Percentiles rank a stretch among this genome's conserved stretches.
These are phyloP conservation scores for Fusarium nisikadoi DNA, from an alignment of 2,329 filamentous ascomycete species.

Conservation along the genomic window DNA sequence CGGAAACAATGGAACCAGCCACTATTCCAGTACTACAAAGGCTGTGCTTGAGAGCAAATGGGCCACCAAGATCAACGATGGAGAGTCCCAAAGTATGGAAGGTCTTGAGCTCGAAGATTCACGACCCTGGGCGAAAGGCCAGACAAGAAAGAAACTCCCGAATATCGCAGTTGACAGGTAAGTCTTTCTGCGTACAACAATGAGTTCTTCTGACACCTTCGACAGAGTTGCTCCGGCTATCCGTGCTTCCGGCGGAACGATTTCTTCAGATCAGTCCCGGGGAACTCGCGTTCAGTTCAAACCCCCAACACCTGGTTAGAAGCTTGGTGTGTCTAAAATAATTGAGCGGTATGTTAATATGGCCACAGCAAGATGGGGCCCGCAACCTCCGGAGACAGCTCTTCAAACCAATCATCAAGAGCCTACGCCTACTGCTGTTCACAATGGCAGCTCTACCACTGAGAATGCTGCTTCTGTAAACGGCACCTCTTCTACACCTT, in stretches of 20 bases:
- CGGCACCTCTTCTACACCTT: background rate
- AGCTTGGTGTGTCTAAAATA: slow-evolving; percentile 11
- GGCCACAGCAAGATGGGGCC: slow-evolving; percentile 18
- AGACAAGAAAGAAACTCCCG: background rate
- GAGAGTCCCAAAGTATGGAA: slow-evolving; percentile 35
- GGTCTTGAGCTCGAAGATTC: slow-evolving; percentile 32
- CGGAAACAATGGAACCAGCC: slow-evolving; percentile 14
- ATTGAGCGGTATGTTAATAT: background rate
- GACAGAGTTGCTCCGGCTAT: background rate
- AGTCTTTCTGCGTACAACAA: background rate
- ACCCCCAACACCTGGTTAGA: slow-evolving; percentile 25
- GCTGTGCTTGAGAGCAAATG: slow-evolving; percentile 15
- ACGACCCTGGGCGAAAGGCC: slow-evolving; percentile 38
- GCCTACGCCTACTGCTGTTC: background rate
- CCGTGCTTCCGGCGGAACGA: background rate
- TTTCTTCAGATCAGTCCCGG: background rate
- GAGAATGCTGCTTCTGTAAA: background rate
- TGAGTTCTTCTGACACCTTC: background rate
- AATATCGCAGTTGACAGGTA: background rate
- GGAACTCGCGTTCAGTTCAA: slow-evolving; percentile 3
- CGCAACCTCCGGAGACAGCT: background rate
- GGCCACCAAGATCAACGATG: slow-evolving; percentile 35
- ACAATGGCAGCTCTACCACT: background rate
- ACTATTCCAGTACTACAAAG: slow-evolving; percentile 1
- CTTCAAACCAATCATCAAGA: background rate